A percentile compares a stretch with the other conserved stretches of the same genome.
Conservation (phyloP, 2,329 filamentous ascomycete genomes). For the Diaporthe sp. region DNA sequence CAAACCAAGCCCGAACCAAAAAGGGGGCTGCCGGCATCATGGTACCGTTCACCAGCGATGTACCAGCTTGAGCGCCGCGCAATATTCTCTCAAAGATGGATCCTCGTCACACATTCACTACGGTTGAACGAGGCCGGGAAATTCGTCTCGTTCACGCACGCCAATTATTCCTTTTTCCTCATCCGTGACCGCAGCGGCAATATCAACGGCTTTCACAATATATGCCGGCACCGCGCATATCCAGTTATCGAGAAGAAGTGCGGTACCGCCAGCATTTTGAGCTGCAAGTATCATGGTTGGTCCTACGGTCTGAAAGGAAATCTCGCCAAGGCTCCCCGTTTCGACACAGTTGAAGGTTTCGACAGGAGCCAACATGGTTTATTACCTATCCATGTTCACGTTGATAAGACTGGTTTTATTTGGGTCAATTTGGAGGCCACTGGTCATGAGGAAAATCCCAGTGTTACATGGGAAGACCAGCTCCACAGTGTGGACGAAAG, state of each 20-base stretch:
- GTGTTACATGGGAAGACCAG: slow-evolving; percentile 58
- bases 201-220: slow-evolving; percentile 57
- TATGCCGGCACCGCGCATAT: slow-evolving; percentile 59
- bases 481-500: slow-evolving; percentile 48
- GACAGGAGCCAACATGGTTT: slow-evolving; percentile 57
- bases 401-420: slow-evolving; percentile 60
- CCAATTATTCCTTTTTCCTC: slow-evolving; percentile 55
- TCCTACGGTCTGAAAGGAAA: slow-evolving; percentile 57
- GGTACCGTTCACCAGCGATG: slow-evolving; percentile 57
- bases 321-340: slow-evolving; percentile 57
- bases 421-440: slow-evolving; percentile 63
- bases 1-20: slow-evolving; percentile 40
- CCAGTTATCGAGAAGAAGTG: slow-evolving; percentile 53
- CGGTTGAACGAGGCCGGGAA: slow-evolving; percentile 51
- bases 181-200: slow-evolving; percentile 50
- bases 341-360: slow-evolving; percentile 53
- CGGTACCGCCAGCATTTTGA: slow-evolving; percentile 54
- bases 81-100: slow-evolving; percentile 57
- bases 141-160: slow-evolving; percentile 50
- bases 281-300: slow-evolving; percentile 61
- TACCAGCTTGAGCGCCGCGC: slow-evolving; percentile 59
- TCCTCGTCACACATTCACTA: slow-evolving; percentile 51
- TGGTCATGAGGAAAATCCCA: slow-evolving; percentile 45
- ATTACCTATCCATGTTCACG: slow-evolving; percentile 59
- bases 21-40: slow-evolving; percentile 56